Conservation (phyloP, 352 stramenopile species). For the Pythium myriotylum region DNA sequence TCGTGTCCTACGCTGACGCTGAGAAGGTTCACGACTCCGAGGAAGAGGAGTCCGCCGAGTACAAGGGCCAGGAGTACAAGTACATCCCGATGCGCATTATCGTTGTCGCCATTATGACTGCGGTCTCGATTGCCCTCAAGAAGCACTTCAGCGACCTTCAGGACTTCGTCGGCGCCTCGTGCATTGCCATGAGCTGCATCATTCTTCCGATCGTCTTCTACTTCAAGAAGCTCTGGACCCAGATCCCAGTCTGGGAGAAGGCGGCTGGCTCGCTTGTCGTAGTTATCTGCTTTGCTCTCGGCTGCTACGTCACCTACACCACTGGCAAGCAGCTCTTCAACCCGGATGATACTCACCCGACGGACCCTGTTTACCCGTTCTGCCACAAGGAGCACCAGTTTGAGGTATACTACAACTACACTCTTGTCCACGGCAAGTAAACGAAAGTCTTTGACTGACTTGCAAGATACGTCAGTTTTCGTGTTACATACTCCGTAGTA, state of each 20-base stretch:
- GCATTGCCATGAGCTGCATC: conserved; percentile 57
- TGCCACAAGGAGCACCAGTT: conserved; percentile 27
- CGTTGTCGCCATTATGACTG: conserved; percentile 52
- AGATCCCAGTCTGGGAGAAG: conserved; percentile 44
- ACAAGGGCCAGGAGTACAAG: conserved; percentile 46
- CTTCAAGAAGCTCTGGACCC: conserved; percentile 24
- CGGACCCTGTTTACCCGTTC: conserved; percentile 26
- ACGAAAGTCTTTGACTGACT: too few relatives aligned
- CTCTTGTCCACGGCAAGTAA: too few relatives aligned
- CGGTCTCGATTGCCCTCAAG: conserved; percentile 31
- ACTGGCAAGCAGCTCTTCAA: conserved; percentile 57
- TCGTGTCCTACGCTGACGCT: conserved; percentile 34
- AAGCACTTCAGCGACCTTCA: conserved; percentile 62
- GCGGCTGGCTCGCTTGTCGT: conserved; percentile 40
- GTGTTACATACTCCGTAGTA: too few relatives aligned
- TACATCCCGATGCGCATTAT: conserved; percentile 58
- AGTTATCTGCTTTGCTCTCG: conserved; percentile 40
- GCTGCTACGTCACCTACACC: conserved; percentile 56
- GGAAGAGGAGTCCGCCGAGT: conserved; percentile 35
- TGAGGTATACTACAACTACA: conserved; percentile 45
- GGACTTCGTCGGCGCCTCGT: conserved; percentile 65
- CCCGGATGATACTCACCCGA: conserved; percentile 23
- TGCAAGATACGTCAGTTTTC: too few relatives aligned
- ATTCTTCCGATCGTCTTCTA: conserved; percentile 72
- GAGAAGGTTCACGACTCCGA: conserved; percentile 41